Conservation (phyloP, 768 basidiomycete species). For the Chiua virens region DNA sequence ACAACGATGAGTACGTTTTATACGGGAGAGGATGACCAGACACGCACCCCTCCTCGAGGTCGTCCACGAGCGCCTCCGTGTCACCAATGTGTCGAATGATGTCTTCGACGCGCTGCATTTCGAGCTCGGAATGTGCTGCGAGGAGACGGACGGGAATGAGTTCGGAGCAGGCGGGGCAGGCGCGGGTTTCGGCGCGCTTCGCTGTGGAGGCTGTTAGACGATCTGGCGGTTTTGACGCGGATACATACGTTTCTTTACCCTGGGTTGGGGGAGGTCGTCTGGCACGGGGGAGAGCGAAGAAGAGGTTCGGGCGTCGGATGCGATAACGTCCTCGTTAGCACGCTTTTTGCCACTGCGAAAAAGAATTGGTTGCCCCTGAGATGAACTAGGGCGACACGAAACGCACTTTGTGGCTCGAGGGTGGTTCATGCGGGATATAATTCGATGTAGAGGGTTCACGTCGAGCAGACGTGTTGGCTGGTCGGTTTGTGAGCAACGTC, state of each 20-base stretch:
- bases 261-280: constrained; percentile 31
- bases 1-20: constrained; percentile 29
- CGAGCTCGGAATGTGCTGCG: constrained; percentile 59
- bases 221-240: not conserved
- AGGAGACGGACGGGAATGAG: constrained; percentile 72
- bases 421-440: constrained; percentile 10
- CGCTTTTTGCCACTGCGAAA: constrained; percentile 50
- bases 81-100: constrained; percentile 67
- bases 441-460: not conserved
- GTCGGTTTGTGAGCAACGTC: not conserved
- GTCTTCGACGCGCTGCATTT: constrained; percentile 66
- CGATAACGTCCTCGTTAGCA: constrained; percentile 26
- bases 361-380: constrained; percentile 1
- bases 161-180: constrained; percentile 76
- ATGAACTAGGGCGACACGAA: not conserved
- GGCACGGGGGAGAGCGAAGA: constrained; percentile 37
- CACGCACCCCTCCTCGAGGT: constrained; percentile 56
- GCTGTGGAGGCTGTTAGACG: constrained; percentile 36
- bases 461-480: not conserved
- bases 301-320: constrained; percentile 17
- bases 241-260: constrained; percentile 51
- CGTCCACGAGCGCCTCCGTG: constrained; percentile 50
- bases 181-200: constrained; percentile 71
- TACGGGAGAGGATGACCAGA: not conserved
- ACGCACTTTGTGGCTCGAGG: constrained; percentile 28